Conservation (phyloP, 2,329 filamentous ascomycete species). For the Lomentospora prolificans region DNA sequence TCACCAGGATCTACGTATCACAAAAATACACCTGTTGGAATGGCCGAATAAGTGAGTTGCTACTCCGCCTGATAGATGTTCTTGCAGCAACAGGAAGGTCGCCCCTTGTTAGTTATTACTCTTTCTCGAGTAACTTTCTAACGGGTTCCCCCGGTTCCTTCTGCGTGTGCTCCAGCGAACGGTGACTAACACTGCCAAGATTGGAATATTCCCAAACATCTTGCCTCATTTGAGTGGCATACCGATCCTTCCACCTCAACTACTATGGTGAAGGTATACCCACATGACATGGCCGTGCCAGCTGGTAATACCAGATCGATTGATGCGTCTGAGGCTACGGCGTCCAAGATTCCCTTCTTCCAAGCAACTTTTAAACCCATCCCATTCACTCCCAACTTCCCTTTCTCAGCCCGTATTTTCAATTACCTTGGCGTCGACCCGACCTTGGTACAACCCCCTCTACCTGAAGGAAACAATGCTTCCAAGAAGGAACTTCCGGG, state of each 20-base stretch:
- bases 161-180: too few species aligned
- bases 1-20: slow-evolving; percentile 46
- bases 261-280: slow-evolving; percentile 33
- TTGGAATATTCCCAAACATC: slow-evolving; percentile 47
- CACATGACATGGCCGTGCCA: slow-evolving; percentile 25
- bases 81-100: too few species aligned
- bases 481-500: slow-evolving; percentile 31
- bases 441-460: slow-evolving; percentile 36
- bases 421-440: slow-evolving; percentile 31
- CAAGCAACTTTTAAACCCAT: slow-evolving; percentile 32
- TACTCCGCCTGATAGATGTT: too few species aligned
- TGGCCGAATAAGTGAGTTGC: slow-evolving; percentile 35
- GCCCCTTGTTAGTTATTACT: too few species aligned
- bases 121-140: too few species aligned
- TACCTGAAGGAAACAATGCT: slow-evolving; percentile 29
- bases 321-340: slow-evolving; percentile 21
- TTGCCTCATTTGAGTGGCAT: slow-evolving; percentile 39
- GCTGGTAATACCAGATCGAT: background rate
- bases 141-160: too few species aligned
- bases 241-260: slow-evolving; percentile 22
- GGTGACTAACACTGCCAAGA: too few species aligned
- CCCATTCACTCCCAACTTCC: slow-evolving; percentile 31
- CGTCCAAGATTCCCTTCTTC: slow-evolving; percentile 31
- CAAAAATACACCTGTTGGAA: slow-evolving; percentile 42
- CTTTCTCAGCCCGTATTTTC: slow-evolving; percentile 27